Base-by-base conservation (phyloP, 441 rosid species). In the Brassica balearica region DNA sequence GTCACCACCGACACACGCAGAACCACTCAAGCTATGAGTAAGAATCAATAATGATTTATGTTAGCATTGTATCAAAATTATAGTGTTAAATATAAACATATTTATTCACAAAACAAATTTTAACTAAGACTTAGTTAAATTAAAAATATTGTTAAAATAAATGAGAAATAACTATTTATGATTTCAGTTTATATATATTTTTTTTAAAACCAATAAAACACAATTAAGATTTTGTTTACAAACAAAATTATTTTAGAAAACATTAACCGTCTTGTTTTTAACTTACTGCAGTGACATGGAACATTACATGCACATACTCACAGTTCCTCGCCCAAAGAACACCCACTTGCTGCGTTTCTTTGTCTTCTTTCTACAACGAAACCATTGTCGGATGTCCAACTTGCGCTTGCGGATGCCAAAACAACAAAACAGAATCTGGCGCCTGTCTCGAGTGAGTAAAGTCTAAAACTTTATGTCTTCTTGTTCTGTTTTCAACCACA, bases 231-330 rank as follows among this genome's bases (percentile, higher is more conserved):
- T 29, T 29, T 29, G 34, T 29, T 29, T 29, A 29, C 34, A 29
- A 29, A 29, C 34, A 1, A 29, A 29, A 29, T 29, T 29, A 29
- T 29, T 29, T 29, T 29, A 0, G 0, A 29, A 29, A 29, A 29
- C 34, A 29, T 29, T 29, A 29, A 29, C 27, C 0, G 48, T 48
- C 17, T 58, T 58, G 5, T 58, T 3, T 38, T 14, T 46, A 29
- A 23, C 11, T 68, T 23, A 27, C 7, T 8, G 82, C 88, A 90
- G 92, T 88, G 94, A 90, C 94, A 29, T 90, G 94, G 92, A 90
- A 90, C 75, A 85, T 90, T 74, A 90, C 94, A 3, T 90, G 94
- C 85, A 86, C 94, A 70, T 90, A 90, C 75, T 89, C 94, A 2
- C 94, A 90, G 74, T 88, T 90, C 77, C 82, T 90, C 43, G 92